Conservation (phyloP, 176 grass and related monocot species). For the Raddia distichophylla region DNA sequence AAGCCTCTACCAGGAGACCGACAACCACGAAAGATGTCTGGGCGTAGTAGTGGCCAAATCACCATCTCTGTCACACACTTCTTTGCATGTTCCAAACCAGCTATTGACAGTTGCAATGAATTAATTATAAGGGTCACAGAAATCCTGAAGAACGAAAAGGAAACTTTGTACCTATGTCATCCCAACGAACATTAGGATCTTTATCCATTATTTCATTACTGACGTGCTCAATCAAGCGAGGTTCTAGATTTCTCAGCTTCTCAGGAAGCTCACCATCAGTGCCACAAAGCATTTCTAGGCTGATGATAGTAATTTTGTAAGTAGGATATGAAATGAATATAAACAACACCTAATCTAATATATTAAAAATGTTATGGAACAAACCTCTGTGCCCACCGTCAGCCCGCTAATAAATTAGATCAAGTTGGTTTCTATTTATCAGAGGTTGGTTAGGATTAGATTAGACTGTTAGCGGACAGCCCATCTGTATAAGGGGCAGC, state of each 20-base stretch:
- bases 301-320: slow-evolving; percentile 39
- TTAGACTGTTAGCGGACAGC: too few relatives aligned
- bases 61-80: slow-evolving; percentile 99
- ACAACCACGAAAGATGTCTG: slow-evolving; percentile 94
- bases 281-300: slow-evolving; percentile 90
- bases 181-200: slow-evolving; percentile 93
- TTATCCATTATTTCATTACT: slow-evolving; percentile 99
- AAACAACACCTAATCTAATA: background rate
- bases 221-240: slow-evolving; percentile 92
- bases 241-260: slow-evolving; percentile 92
- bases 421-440: too few relatives aligned
- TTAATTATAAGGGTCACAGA: slow-evolving; percentile 39
- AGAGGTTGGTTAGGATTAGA: too few relatives aligned
- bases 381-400: too few relatives aligned
- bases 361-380: too few relatives aligned
- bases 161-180: slow-evolving; percentile 82
- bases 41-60: slow-evolving; percentile 89
- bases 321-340: slow-evolving; percentile 26
- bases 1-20: slow-evolving; percentile 94
- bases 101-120: slow-evolving; percentile 53
- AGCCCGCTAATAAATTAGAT: too few relatives aligned
- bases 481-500: too few relatives aligned
- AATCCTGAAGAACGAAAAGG: slow-evolving; percentile 28
- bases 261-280: slow-evolving; percentile 93
- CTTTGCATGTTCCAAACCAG: slow-evolving; percentile 96